phyloP scores from a whole-genome alignment of 305 asterid genomes.

The Fraxinus nigra region DNA sequence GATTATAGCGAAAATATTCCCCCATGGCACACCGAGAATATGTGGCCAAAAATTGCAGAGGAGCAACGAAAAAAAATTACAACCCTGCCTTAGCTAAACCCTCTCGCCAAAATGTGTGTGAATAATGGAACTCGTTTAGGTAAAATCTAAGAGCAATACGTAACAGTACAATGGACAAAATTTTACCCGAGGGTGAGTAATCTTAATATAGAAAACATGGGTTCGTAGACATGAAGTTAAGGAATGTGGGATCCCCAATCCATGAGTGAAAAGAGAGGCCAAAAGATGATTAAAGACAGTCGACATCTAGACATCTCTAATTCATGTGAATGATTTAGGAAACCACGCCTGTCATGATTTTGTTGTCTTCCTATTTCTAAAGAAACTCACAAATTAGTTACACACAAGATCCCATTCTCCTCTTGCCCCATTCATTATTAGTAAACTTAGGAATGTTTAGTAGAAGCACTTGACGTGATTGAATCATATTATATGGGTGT shows the following conservation, averaged over 20 bases:
- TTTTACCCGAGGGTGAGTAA: no score
- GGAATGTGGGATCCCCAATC: not conserved
- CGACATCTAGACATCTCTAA: conserved; percentile 18
- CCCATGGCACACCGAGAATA: no score
- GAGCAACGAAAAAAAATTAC: no score
- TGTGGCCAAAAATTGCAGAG: no score
- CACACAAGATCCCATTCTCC: not conserved
- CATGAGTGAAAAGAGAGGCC: not conserved
- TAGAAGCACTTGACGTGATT: not conserved
- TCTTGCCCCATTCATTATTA: not conserved
- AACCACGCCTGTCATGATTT: conserved; percentile 19
- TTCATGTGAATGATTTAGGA: not conserved
- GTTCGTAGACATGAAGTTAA: not conserved
- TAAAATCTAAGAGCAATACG: no score
- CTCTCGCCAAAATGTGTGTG: not conserved
- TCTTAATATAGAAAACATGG: not conserved
- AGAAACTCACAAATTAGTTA: not conserved
- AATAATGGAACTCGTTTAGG: not conserved
- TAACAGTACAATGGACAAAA: not conserved
- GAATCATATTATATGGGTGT: not conserved
- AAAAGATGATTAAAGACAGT: not conserved
- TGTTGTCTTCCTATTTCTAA: not conserved
- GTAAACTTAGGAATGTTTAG: not conserved
- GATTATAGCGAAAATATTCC: no score
- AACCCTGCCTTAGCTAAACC: no score